A percentile compares a stretch with the other conserved stretches of the same genome.
Evolutionary conservation across 225 moss, liverwort and hornwort species (phyloP).

Genomic region (Ulota crispa): DNA sequence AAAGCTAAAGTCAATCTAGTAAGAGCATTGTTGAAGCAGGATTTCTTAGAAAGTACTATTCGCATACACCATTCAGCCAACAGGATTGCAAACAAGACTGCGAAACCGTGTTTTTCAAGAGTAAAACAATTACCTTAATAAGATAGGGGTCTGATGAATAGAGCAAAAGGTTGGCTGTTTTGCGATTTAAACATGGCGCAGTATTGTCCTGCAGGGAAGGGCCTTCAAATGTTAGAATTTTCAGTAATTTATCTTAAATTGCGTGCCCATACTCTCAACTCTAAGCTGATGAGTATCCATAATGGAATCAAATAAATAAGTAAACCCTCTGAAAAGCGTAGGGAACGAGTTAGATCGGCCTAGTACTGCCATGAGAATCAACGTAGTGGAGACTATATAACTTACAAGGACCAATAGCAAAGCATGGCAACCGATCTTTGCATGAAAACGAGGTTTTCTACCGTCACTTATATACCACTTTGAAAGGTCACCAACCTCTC

Average conservation of each 20-base stretch:
- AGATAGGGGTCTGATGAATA: slow-evolving; percentile 67
- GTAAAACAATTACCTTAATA: slow-evolving; percentile 50
- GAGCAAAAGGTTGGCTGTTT: slow-evolving; percentile 57
- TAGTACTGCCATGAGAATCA: neutral
- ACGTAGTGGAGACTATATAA: neutral
- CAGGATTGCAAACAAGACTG: neutral
- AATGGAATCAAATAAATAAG: neutral
- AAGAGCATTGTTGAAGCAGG: neutral
- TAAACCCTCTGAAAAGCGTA: neutral
- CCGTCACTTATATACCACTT: neutral
- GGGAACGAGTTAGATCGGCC: neutral
- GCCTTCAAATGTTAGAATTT: neutral
- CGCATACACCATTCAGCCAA: neutral
- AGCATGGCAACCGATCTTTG: neutral
- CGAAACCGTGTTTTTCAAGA: neutral
- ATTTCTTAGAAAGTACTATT: neutral
- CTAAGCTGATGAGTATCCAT: neutral
- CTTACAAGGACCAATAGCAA: neutral
- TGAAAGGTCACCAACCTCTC: neutral
- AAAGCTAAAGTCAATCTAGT: neutral
- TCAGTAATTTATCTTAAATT: neutral
- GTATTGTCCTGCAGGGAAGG: slow-evolving; percentile 52
- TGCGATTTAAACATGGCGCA: slow-evolving; percentile 66
- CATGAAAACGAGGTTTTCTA: neutral
- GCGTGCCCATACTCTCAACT: neutral